Percentiles rank a stretch among this genome's conserved stretches.
phyloP scores from a whole-genome alignment of 2,329 filamentous ascomycete genomes.

The Mycosphaerella sp. region DNA sequence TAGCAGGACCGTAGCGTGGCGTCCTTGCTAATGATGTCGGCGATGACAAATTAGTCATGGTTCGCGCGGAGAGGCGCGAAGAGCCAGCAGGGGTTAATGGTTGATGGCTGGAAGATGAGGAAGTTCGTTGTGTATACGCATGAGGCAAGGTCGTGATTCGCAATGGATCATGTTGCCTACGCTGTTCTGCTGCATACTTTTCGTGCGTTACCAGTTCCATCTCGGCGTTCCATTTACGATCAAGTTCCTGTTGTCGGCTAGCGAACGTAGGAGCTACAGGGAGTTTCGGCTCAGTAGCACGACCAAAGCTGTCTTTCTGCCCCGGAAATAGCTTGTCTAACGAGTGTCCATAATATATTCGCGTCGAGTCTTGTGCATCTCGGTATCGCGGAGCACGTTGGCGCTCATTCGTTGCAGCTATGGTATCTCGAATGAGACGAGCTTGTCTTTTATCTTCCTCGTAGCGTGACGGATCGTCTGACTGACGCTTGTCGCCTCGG shows the following conservation, averaged over 20 bases:
- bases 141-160: conserved; percentile 4
- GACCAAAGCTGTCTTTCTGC: conserved; percentile 3
- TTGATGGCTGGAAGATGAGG: background rate
- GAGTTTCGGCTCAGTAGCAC: conserved; percentile 3
- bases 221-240: conserved; percentile 4
- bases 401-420: conserved; percentile 6
- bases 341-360: background rate
- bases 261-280: background rate
- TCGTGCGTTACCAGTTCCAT: conserved; percentile 4
- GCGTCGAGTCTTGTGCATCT: conserved; percentile 1
- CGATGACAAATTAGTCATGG: conserved; percentile 5
- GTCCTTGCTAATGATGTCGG: conserved; percentile 1
- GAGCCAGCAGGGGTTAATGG: background rate
- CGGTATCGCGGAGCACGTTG: conserved; percentile 3
- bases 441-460: conserved; percentile 11
- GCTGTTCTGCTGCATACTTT: conserved; percentile 2
- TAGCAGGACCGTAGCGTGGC: conserved; percentile 7
- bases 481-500: conserved; percentile 6
- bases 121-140: conserved; percentile 1
- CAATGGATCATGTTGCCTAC: background rate
- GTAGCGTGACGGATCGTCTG: background rate
- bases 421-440: conserved; percentile 4
- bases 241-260: background rate
- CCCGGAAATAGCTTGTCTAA: conserved; percentile 2
- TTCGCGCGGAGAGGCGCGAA: conserved; percentile 8